Conservation (phyloP, 2,329 filamentous ascomycete species). For the Cryoendolithus antarcticus region DNA sequence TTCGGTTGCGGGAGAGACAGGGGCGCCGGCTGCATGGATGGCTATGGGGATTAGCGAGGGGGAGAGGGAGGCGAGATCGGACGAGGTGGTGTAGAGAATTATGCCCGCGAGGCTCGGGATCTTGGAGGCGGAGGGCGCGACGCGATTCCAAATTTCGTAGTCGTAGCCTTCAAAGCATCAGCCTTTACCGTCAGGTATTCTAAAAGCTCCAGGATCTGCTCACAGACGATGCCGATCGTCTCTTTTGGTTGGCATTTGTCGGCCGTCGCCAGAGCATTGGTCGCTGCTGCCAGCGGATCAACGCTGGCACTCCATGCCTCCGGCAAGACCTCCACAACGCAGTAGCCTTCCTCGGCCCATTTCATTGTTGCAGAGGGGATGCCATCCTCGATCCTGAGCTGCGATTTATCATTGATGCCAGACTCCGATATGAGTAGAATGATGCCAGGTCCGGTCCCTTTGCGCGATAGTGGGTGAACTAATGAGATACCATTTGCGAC, state of each 20-base stretch:
- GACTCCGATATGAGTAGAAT: conserved; percentile 29
- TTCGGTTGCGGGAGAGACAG: no score
- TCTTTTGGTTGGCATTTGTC: conserved; percentile 26
- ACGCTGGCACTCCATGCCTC: conserved; percentile 5
- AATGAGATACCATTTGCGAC: conserved; percentile 14
- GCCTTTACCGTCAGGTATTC: conserved; percentile 5
- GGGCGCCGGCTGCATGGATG: no score
- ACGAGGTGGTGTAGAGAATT: conserved; percentile 20
- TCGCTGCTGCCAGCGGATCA: conserved; percentile 4
- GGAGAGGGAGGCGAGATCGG: no score
- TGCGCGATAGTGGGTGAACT: conserved; percentile 37
- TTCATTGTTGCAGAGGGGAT: conserved; percentile 49
- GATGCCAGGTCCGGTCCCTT: conserved; percentile 36
- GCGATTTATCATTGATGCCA: conserved; percentile 22
- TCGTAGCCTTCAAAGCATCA: conserved; percentile 1
- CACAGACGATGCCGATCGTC: conserved; percentile 27
- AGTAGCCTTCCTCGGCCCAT: conserved; percentile 61
- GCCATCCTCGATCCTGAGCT: conserved; percentile 13
- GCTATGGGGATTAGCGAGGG: no score
- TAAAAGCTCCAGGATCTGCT: conserved; percentile 3
- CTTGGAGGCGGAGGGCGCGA: conserved; percentile 4
- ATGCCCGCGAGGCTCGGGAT: conserved; percentile 18
- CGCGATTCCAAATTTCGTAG: not conserved
- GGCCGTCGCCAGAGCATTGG: conserved; percentile 15
- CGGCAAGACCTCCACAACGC: conserved; percentile 43